Evolutionary conservation across 805 yeast genomes (phyloP).

Genomic region (Starmerella cellae): DNA sequence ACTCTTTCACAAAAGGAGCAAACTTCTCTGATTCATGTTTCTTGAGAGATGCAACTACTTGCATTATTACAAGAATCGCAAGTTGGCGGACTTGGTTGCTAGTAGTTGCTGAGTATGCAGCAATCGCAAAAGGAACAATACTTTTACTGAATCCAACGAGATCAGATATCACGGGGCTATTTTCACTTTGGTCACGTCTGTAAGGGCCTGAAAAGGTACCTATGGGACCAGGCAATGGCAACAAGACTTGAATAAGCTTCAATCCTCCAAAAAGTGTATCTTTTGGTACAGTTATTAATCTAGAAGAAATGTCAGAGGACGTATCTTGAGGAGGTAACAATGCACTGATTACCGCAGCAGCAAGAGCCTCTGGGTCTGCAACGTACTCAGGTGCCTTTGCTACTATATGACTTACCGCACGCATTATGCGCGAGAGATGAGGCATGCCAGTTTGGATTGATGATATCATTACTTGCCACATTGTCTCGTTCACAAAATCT

Average conservation of each 20-base stretch:
- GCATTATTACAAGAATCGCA: conserved; percentile 19
- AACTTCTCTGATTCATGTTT: background rate
- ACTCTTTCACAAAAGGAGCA: background rate
- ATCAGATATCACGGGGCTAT: background rate
- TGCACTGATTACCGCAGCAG: conserved; percentile 10
- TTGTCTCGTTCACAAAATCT: conserved; percentile 3
- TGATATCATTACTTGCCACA: conserved; percentile 10
- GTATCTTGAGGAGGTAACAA: conserved; percentile 7
- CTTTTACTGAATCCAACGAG: conserved; percentile 5
- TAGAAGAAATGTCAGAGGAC: conserved; percentile 4
- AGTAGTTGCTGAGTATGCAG: conserved; percentile 15
- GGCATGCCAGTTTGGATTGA: conserved; percentile 12
- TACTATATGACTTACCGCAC: conserved; percentile 13
- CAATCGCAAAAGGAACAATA: conserved; percentile 9
- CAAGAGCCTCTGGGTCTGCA: background rate
- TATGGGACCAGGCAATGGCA: conserved; percentile 13
- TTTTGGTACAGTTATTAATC: conserved; percentile 14
- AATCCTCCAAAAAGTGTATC: conserved; percentile 15
- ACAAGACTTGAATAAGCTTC: conserved; percentile 11
- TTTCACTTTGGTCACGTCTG: background rate
- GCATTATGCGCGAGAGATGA: conserved; percentile 11
- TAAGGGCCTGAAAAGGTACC: conserved; percentile 16
- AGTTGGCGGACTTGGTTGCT: conserved; percentile 14
- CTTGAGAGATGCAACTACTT: conserved; percentile 13
- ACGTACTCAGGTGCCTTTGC: conserved; percentile 10